Evolutionary conservation across 768 basidiomycete genomes (phyloP).

Genomic region (Royoungia palumana): DNA sequence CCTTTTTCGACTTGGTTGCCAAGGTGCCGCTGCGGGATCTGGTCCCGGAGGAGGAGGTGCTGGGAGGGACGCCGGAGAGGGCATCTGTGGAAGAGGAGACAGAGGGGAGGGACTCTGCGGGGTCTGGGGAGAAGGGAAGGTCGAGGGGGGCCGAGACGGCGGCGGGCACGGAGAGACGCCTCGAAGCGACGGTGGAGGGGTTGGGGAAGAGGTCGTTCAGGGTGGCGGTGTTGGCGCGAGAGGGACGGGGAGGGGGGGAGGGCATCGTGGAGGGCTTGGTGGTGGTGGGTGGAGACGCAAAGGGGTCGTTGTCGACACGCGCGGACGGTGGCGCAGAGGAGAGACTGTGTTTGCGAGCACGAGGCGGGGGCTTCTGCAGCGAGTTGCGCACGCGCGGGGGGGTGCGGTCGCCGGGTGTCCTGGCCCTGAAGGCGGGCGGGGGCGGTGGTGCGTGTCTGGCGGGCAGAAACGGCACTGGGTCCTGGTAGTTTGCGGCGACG

Average conservation of each 20-base stretch:
- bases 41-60: constrained; percentile 21
- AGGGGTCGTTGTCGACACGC: constrained; percentile 55
- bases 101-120: constrained; percentile 23
- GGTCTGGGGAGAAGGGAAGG: constrained; percentile 17
- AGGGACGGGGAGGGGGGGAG: constrained; percentile 73
- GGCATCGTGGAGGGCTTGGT: constrained; percentile 23
- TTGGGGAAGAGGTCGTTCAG: constrained; percentile 68
- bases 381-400: constrained; percentile 45
- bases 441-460: constrained; percentile 44
- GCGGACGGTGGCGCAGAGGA: constrained; percentile 32
- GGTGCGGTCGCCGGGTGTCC: constrained; percentile 29
- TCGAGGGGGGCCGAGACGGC: constrained; percentile 28
- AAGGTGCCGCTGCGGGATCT: constrained; percentile 44
- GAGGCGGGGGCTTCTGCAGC: constrained; percentile 60
- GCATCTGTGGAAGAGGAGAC: constrained; percentile 15
- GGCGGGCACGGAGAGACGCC: constrained; percentile 51
- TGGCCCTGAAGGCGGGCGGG: constrained; percentile 31
- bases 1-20: constrained; percentile 50
- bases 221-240: constrained; percentile 80
- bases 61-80: neutral
- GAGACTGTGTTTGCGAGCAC: constrained; percentile 52
- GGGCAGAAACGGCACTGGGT: constrained; percentile 32
- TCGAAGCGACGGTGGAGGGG: constrained; percentile 39
- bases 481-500: constrained; percentile 29
- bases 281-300: constrained; percentile 39